Base-by-base conservation (phyloP, 2,329 filamentous ascomycete species). In the Monosporascus ibericus region DNA sequence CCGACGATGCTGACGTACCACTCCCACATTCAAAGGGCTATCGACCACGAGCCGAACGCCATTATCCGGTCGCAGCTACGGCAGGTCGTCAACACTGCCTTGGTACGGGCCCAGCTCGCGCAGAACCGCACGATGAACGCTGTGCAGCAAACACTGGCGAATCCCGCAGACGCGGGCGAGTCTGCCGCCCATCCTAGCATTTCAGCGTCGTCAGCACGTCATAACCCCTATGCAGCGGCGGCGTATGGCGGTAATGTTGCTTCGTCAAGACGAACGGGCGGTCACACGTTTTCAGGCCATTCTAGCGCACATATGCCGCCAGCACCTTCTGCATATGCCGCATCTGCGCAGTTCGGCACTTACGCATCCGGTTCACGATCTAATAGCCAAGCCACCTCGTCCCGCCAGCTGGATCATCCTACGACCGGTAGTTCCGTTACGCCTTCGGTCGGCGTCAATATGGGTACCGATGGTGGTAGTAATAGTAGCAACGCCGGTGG, bases 11-110 rank as follows among this genome's bases (percentile, higher is more conserved):
- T 82, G 5, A 66, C 68, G 5, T 76, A 75, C 55, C 74, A 78
- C 48, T 66, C 63, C 6, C 73, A 79, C 47, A 69, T 84, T 6
- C 76, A 80, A 55, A 63, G 70, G 0, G 72, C 72, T 5, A 82
- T 84, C 39, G 76, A 80, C 54, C 70, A 74, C 2, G 75, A 82
- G 50, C 64, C 72, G 0, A 80, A 76, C 44, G 71, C 77, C 0
- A 69, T 76, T 34, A 60, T 71, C 15, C 71, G 78, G 37, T 70
- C 73, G 3, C 75, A 79, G 52, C 68, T 83, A 9, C 72, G 80
- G 42, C 71, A 77, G 52, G 71, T 75, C 0, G 74, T 82, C 3
- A 74, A 73, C 22, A 68, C 70, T 14, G 75, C 77, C 5, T 55
- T 80, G 22, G 65, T 76, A 34, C 64, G 72, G 30, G 68, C 73